Base-by-base conservation (phyloP, 1,284 basidiomycete species). In the Chondrostereum purpureum region DNA sequence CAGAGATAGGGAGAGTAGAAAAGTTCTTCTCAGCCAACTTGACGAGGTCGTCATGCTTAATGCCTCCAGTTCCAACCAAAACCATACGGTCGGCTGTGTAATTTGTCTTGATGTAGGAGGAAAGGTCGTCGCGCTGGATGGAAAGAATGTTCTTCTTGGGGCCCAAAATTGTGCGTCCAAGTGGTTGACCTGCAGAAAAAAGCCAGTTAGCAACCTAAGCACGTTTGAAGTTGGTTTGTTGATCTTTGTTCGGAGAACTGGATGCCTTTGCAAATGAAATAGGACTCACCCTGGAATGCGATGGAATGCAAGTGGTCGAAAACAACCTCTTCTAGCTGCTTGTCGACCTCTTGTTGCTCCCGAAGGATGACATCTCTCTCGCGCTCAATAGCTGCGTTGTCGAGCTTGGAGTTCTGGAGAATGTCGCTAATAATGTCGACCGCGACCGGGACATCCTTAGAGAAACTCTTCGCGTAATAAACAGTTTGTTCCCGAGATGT, bases 11-110 rank as follows among this genome's bases (percentile, higher is more conserved):
- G 54, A 99, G 86, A 48, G 73, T 68, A 53, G 88, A 84, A 65
- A 99, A 98, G 72, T 98, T 85, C 69, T 92, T 84, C 17, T 38
- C 36, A 14, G 36, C 36, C 10, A 38, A 10, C 36, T 38, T 38
- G 36, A 38, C 36, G 36, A 38, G 36, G 10, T 38, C 36, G 17
- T 38, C 36, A 16, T 38, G 95, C 59, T 93, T 85, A 57, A 99
- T 85, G 55, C 93, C 95, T 53, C 96, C 96, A 46, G 94, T 85
- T 55, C 96, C 96, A 55, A 97, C 95, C 49, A 99, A 85, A 50
- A 96, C 92, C 92, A 99, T 98, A 55, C 93, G 91, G 75, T 99
- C 95, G 47, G 95, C 87, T 44, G 92, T 94, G 74, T 99, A 99
- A 77, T 99, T 98, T 58, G 87, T 93, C 69, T 92, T 83, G 73